Evolutionary conservation across 805 yeast genomes (phyloP), one percentile per base, ranked within the genome.

Genomic region (Candida stauntonica): DNA sequence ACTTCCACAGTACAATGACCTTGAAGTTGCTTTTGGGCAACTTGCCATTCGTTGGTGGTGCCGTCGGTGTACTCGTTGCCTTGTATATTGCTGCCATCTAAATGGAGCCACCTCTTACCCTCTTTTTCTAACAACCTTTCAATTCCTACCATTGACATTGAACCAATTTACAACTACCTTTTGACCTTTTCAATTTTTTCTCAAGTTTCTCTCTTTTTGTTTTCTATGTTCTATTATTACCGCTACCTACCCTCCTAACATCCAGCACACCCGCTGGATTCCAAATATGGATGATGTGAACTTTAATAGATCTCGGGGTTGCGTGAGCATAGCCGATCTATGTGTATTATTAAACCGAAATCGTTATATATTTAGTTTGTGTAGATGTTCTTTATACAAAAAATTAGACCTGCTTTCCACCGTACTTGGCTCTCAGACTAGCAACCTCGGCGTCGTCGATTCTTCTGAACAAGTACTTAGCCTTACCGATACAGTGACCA

Each of bases 401-500:
- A 7, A 8, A 8, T 16, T 34, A 24, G 38, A 36, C 38, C 57
- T 82, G 81, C 51, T 77, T 70, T 32, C 97, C 98, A 44, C 97
- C 95, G 57, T 83, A 93, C 62, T 75, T 73, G 38, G 68, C 64
- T 68, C 95, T 82, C 95, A 97, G 87, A 55, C 77, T 83, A 8
- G 77, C 93, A 46, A 89, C 72, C 70, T 84, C 82, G 67, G 79
- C 79, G 56, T 86, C 95, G 50, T 91, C 98, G 52, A 93, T 93
- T 68, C 96, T 80, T 57, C 73, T 75, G 74, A 93, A 93, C 66
- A 93, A 71, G 66, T 93, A 88, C 67, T 86, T 86, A 14, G 98
- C 91, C 60, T 86, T 81, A 46, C 87, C 91, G 47, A 93, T 83
- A 64, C 82, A 77, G 63, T 93, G 99, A 26, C 95, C 96, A 26